These are phyloP conservation scores for Phytophthora palmivora DNA, from an alignment of 352 stramenopile genomes.

Conservation along the genomic window DNA sequence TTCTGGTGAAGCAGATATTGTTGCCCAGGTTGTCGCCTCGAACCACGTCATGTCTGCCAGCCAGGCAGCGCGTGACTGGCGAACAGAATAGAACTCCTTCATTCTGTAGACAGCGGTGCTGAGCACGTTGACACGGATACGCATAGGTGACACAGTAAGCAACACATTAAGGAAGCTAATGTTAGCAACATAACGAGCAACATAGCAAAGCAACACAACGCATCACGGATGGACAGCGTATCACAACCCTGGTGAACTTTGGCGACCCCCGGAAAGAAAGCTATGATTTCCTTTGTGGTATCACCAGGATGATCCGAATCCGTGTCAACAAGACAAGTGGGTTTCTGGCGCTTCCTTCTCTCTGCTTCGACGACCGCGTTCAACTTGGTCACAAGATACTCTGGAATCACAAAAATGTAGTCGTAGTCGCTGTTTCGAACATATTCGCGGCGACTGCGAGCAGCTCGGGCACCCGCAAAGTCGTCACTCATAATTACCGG, in stretches of 20 bases:
- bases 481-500: slow-evolving; percentile 8
- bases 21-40: neutral
- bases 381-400: slow-evolving; percentile 1
- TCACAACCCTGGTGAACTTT: slow-evolving; percentile 12
- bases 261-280: slow-evolving; percentile 6
- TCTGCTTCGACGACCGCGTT: slow-evolving; percentile 5
- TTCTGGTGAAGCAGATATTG: slow-evolving; percentile 1
- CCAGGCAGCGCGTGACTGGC: neutral
- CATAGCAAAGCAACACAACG: neutral
- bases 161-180: too few species aligned
- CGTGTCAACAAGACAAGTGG: neutral
- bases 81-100: slow-evolving; percentile 14
- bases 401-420: slow-evolving; percentile 17
- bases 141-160: too few species aligned
- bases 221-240: neutral
- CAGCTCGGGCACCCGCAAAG: slow-evolving; percentile 1
- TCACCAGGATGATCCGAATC: neutral
- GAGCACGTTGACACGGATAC: too few species aligned
- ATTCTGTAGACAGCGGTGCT: neutral
- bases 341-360: neutral
- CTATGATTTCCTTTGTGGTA: slow-evolving; percentile 5
- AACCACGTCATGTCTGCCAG: slow-evolving; percentile 1
- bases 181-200: too few species aligned
- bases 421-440: neutral
- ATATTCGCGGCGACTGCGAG: neutral